A percentile compares a stretch with the other conserved stretches of the same genome.
phyloP scores from a whole-genome alignment of 73 alveolate species.

The Uronychia binucleata region DNA sequence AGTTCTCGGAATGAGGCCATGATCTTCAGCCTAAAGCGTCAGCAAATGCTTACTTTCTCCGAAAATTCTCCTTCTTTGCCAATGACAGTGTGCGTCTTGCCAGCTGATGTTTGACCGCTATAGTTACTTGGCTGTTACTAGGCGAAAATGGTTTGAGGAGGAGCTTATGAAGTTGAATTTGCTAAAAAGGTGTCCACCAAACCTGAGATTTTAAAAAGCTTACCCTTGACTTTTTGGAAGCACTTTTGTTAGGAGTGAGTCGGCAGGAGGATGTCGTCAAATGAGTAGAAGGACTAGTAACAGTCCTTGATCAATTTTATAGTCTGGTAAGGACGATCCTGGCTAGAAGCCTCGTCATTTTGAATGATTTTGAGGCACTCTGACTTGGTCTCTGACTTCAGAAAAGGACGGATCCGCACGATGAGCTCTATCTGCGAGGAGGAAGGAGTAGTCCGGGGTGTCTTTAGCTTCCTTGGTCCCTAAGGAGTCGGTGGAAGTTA shows the following conservation, averaged over 20 bases:
- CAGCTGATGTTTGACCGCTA: slow-evolving; percentile 69
- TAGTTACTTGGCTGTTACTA: slow-evolving; percentile 3
- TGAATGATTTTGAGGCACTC: slow-evolving; percentile 44
- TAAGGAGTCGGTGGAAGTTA: too few species aligned
- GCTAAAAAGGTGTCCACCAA: slow-evolving; percentile 6
- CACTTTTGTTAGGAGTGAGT: slow-evolving; percentile 9
- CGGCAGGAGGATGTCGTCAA: slow-evolving; percentile 46
- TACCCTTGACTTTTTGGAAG: slow-evolving; percentile 7
- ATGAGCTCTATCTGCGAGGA: slow-evolving; percentile 40
- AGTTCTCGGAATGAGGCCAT: slow-evolving; percentile 54
- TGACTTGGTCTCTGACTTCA: slow-evolving; percentile 16
- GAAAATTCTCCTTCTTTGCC: slow-evolving; percentile 34
- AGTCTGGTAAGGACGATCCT: slow-evolving; percentile 3
- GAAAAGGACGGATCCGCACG: slow-evolving; percentile 42
- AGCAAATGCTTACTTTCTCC: neutral
- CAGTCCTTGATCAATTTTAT: slow-evolving; percentile 49
- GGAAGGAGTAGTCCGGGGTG: too few species aligned
- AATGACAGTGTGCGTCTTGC: slow-evolving; percentile 51
- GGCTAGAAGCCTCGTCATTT: slow-evolving; percentile 3
- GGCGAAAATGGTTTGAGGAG: slow-evolving; percentile 51
- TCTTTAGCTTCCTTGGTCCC: too few species aligned
- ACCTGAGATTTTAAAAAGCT: neutral
- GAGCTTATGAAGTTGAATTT: neutral
- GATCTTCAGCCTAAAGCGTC: slow-evolving; percentile 1
- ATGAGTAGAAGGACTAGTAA: slow-evolving; percentile 24